A percentile compares a stretch with the other conserved stretches of the same genome.
Conservation (phyloP, 2,329 filamentous ascomycete species). For the Orbilia oligospora region DNA sequence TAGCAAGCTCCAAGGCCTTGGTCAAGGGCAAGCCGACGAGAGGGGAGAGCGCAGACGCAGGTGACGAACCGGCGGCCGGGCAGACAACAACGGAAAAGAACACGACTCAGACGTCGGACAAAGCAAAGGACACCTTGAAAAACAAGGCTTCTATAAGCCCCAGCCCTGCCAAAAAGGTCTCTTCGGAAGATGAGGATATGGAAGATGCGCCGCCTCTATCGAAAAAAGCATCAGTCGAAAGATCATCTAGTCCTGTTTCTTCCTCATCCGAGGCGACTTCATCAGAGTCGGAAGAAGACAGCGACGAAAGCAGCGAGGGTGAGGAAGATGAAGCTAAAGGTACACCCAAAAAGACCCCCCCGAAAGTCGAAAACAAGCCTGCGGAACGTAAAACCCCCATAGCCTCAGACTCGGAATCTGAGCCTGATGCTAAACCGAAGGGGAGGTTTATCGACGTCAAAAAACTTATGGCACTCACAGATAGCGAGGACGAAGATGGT, state of each 20-base stretch:
- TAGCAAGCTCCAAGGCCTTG: not conserved
- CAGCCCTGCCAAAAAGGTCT: constrained; percentile 8
- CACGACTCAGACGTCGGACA: not conserved
- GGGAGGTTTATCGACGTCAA: constrained; percentile 32
- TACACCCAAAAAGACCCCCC: constrained; percentile 60
- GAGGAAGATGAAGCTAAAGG: constrained; percentile 59
- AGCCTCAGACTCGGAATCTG: constrained; percentile 33
- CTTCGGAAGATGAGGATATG: constrained; percentile 37
- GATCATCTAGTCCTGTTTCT: constrained; percentile 19
- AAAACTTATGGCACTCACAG: constrained; percentile 27
- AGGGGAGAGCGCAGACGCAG: constrained; percentile 2
- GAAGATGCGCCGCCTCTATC: constrained; percentile 46
- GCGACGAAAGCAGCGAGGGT: constrained; percentile 59
- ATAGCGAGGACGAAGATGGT: constrained; percentile 38
- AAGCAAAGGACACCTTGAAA: not conserved
- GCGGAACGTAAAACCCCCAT: not conserved
- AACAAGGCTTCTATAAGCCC: constrained; percentile 7
- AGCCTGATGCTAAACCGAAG: constrained; percentile 14
- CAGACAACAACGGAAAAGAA: not conserved
- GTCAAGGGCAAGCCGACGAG: constrained; percentile 16
- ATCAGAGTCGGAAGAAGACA: constrained; percentile 52
- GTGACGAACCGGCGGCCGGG: not conserved
- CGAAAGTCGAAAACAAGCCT: constrained; percentile 61
- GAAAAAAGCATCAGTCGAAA: constrained; percentile 3
- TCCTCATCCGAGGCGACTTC: constrained; percentile 8